Base-by-base conservation (phyloP, 192 early-diverging fungal genomes). In the Coemansia sp. region DNA sequence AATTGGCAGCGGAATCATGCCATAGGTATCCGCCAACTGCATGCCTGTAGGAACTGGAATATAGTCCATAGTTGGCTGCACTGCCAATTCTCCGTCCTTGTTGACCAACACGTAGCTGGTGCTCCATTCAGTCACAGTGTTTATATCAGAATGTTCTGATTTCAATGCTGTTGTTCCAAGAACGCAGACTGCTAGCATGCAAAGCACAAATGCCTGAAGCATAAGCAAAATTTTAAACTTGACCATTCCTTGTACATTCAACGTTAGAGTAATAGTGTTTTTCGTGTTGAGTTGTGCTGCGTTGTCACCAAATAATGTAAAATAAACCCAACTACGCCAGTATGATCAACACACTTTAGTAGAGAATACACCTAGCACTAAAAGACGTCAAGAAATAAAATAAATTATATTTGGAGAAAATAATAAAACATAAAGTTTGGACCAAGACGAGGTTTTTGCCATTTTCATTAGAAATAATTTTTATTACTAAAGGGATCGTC, bases 321-420 rank as follows among this genome's bases (percentile, higher is more conserved):
- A 25, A 25, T 25, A 25, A 25, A 25, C 0, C 22, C 22, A 25
- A 25, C 2, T 25, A 17, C 4, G 16, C 8, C 50, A 52, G 50
- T 52, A 52, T 25, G 50, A 20, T 52, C 50, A 25, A 52, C 50
- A 52, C 50, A 52, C 50, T 52, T 25, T 25, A 25, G 50, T 22
- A 52, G 22, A 52, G 1, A 52, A 25, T 25, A 25, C 22, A 25
- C 22, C 1, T 25, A 1, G 22, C 22, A 25, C 22, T 52, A 20
- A 18, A 52, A 25, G 22, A 8, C 25, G 11, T 52, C 7, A 18
- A 52, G 4, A 8, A 25, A 25, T 7, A 52, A 52, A 38, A 45
- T 16, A 16, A 45, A 45, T 12, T 12, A 16, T 45, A 45, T 16
- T 16, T 45, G 11, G 12, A 25, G 18, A 25, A 54, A 22, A 29